Conservation (phyloP, 2,329 filamentous ascomycete species). For the Colletotrichum viniferum region DNA sequence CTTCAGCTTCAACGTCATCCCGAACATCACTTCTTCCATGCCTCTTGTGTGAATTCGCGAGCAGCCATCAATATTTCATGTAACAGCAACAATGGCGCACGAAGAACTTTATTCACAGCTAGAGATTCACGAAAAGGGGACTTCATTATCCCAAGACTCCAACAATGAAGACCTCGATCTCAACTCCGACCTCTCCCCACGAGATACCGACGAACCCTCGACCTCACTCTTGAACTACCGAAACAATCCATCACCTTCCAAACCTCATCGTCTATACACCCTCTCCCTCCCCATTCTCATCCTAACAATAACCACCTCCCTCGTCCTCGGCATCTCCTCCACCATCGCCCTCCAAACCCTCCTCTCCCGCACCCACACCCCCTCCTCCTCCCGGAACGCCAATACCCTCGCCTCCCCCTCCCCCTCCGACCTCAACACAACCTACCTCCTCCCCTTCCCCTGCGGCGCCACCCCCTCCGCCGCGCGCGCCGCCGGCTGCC, state of each 20-base stretch:
- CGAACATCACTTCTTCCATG: neutral
- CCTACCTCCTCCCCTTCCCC: neutral
- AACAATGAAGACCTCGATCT: neutral
- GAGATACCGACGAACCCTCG: rapidly evolving
- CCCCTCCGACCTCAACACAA: neutral
- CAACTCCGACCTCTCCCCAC: rapidly evolving
- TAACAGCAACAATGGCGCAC: rapidly evolving
- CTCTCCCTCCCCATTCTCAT: neutral
- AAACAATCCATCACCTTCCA: rapidly evolving
- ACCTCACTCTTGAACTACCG: neutral
- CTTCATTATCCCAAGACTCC: rapidly evolving
- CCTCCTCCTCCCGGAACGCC: conserved; percentile 1
- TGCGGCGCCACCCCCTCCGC: conserved; percentile 5
- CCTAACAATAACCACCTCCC: neutral
- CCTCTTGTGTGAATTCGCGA: neutral
- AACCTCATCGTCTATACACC: neutral
- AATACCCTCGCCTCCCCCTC: conserved; percentile 8
- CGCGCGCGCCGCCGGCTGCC: conserved; percentile 9
- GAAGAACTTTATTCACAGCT: neutral
- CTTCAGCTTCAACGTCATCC: neutral
- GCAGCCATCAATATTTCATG: neutral
- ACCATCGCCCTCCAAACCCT: neutral
- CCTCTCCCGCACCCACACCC: neutral
- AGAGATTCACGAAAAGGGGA: neutral
- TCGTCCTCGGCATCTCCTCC: neutral